Evolutionary conservation across 257 asterid genomes (phyloP), one percentile per base, ranked within the genome.

Genomic region (Voacanga thouarsii): DNA sequence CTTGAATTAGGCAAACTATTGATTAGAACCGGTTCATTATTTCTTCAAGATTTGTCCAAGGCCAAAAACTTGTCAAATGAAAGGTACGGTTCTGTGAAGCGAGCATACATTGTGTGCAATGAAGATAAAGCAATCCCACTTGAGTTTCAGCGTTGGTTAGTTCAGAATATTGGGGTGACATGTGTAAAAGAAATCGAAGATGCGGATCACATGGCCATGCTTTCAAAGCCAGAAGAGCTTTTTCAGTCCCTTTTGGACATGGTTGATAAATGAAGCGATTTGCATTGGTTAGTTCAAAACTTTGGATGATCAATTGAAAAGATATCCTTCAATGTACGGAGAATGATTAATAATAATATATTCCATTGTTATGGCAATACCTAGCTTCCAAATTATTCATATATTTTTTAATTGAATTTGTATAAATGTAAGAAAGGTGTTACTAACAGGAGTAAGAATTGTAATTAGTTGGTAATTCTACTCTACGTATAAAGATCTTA

Each of bases 21-120:
- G 21, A 12, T 70, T 1, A 70, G 75, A 16, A 59, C 75, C 24
- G 1, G 10, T 2, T 45, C 75, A 1, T 71, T 71, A 6, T 71
- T 71, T 2, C 23, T 45, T 24, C 11, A 71, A 71, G 75, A 71
- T 71, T 71, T 71, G 59, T n/a, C 59, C 0, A 71, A 71, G 59
- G n/a, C 75, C 9, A 71, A 14, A 12, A 70, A 10, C 1, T 47
- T 71, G 43, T 45, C 75, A 12, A 1, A 5, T 45, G n/a, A 23
- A 71, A 5, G 60, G 23, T 71, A 1, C n/a, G 75, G 61, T 12
- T 71, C 61, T 0, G 60, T 71, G 12, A 71, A 49, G 16, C 43
- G 61, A 24, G 61, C 24, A 1, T 47, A 47, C 8, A 71, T 71
- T 7, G 4, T 24, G 4, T 24, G 23, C 15, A 14, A 49, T 5